phyloP scores from a whole-genome alignment of 192 early-diverging fungal genomes.

The Piromyces finnis region DNA sequence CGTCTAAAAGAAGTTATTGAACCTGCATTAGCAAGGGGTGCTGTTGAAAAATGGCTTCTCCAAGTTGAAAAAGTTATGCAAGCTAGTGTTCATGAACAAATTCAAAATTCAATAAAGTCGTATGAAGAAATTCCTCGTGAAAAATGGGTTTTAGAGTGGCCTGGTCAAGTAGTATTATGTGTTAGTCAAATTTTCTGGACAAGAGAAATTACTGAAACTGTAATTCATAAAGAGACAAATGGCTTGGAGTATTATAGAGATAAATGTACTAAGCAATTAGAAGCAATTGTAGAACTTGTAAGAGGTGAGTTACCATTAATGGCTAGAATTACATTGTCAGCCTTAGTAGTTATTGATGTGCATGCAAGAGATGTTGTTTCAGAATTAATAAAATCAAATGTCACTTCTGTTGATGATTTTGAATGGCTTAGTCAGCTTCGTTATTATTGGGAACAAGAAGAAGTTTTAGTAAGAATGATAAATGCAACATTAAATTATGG shows the following conservation, averaged over 20 bases:
- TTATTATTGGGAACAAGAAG: conserved; percentile 40
- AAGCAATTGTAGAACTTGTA: conserved; percentile 32
- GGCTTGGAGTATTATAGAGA: background rate
- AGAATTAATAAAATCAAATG: conserved; percentile 10
- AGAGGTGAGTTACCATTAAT: conserved; percentile 35
- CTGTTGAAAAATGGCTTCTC: conserved; percentile 40
- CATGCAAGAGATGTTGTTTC: conserved; percentile 39
- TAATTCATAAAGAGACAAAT: conserved; percentile 2
- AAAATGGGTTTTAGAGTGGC: conserved; percentile 46
- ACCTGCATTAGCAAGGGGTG: conserved; percentile 37
- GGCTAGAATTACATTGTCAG: conserved; percentile 38
- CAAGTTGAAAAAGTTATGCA: conserved; percentile 36
- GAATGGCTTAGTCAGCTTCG: conserved; percentile 37
- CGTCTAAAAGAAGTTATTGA: conserved; percentile 42
- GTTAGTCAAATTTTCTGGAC: conserved; percentile 44
- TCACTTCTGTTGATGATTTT: conserved; percentile 29
- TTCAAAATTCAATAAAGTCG: conserved; percentile 25
- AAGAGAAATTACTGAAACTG: conserved; percentile 26
- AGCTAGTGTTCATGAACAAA: conserved; percentile 23
- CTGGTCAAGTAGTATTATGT: conserved; percentile 41
- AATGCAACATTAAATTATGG: conserved; percentile 40
- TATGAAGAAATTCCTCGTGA: conserved; percentile 23
- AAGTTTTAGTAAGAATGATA: conserved; percentile 41
- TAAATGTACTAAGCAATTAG: conserved; percentile 25
- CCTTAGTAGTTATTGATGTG: conserved; percentile 47